Base-by-base conservation (phyloP, 2,329 filamentous ascomycete genomes). In the Aspergillus quadricinctus region DNA sequence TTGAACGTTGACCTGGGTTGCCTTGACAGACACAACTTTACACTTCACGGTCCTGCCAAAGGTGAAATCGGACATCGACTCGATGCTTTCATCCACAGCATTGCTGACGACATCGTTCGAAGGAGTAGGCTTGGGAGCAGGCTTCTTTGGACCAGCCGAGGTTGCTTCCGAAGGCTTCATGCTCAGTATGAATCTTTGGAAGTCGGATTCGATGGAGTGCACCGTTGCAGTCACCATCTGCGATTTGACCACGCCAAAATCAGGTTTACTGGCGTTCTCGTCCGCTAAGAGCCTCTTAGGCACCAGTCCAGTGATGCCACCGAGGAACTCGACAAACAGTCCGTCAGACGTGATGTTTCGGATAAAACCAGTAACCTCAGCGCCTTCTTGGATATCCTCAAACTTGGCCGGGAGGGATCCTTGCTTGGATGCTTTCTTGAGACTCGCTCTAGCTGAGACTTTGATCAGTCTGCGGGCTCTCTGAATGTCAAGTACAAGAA, bases 1-100 rank as follows among this genome's bases (percentile, higher is more conserved):
- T 63, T 89, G 85, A 5, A 99, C 91, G 64, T 97, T 97, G 54
- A 97, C 79, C 71, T 99, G 94, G 0, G 93, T 97, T 50, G 88
- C 87, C 74, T 96, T 96, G 68, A 97, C 79, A 0, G 90, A 90
- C n/a, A 84, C 83, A 48, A 99, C 84, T 64, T 83, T 88, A 41
- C 89, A 93, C 69, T 89, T 91, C 7, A 87, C 86, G 49, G 88
- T 71, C 62, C 82, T 88, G 53, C 93, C 93, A 29, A 91, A 79
- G 1, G 79, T 78, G 50, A 96, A 82, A 62, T 96, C 90, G 48
- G 86, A 84, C n/a, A 88, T 78, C 6, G 84, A 82, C 35, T 77
- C 79, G 57, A 90, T 80, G 4, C 77, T 79, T 7, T 81, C 77
- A 65, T 95, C 90, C 6, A 92, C 75, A 19, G 87, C 80, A 60